Base-by-base conservation (phyloP, 2,329 filamentous ascomycete genomes). In the Pyrenophora teres region DNA sequence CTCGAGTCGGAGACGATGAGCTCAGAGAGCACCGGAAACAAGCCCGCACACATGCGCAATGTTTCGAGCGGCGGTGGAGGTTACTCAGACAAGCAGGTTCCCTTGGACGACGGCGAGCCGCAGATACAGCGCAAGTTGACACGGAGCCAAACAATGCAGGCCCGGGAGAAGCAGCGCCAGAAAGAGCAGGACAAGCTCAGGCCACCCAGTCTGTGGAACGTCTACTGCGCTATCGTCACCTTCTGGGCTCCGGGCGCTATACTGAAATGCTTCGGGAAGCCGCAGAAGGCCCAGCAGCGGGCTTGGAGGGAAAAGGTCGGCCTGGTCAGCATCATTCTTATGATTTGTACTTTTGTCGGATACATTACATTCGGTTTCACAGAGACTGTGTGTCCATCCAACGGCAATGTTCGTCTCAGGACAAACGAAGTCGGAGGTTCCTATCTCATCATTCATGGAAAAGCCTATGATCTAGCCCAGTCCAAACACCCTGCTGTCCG, bases 231-330 rank as follows among this genome's bases (percentile, higher is more conserved):
- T 40, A 84, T 96, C 57, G 78, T 99, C 60, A 99, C 94, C 0
- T 97, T 97, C 68, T 97, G 94, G 92, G 89, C 86, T 51, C 94
- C 94, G 0, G 87, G 92, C 70, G 89, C 93, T 56, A 76, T 97
- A 23, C 79, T 99, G 47, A 84, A 83, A 60, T 96, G 90, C 75
- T 94, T 92, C 67, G 92, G 92, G 33, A 95, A 89, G 80, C 85
- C 86, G 6, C 83, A 89, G 39, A 94, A 89, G 74, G 91, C 88
- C 13, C 91, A 97, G 74, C 88, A 92, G 70, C 84, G 91, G 67
- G 94, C 94, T 2, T 99, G 94, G 94, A 85, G 94, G 61, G 94
- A 99, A 73, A 99, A 99, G 81, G 95, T 99, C 81, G 94, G 94
- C 2, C 78, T 99, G 52, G 90, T 97, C 77, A 96, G 92, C 76